Evolutionary conservation across 2,329 filamentous ascomycete species (phyloP), one percentile per base, ranked within the genome.

Genomic region (Phaeosphaeria sp.): DNA sequence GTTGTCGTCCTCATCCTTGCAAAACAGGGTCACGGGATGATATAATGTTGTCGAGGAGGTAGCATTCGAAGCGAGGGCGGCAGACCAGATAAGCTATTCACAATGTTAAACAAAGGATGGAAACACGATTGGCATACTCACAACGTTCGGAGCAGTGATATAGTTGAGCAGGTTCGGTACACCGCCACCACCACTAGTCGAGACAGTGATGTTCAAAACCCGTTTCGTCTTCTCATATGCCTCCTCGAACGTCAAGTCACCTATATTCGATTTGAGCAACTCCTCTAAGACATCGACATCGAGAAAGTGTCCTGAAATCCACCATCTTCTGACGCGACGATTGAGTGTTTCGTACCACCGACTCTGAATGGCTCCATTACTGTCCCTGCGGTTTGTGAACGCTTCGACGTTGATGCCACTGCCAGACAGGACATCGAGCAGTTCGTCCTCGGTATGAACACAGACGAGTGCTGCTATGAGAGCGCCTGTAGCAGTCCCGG

Each of bases 161-260:
- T 97, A 95, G 76, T 97, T 98, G 33, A 98, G 84, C 30, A 97
- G 80, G 47, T 90, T 93, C 1, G 93, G 93, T 1, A 94, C 87
- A 33, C 91, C 92, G 15, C 87, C 88, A 60, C 89, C 87, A 6
- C 87, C 87, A 21, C 87, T 88, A 1, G 90, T 91, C 0, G 91
- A 90, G 21, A 97, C 89, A 0, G 93, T 97, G 63, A 98, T 97
- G 73, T 97, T 97, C 66, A 98, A 81, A 3, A 96, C 88, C 50
- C 92, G 84, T 72, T 95, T 95, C 41, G 92, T 97, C 60, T 88
- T 87, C 51, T 89, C 86, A 71, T 93, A 97, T 0, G 94, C 94
- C 78, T 97, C 94, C 76, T 96, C 92, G 71, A 98, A 98, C 0
- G 93, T 97, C 60, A 96, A 75, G 68, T 97, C 90, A 10, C 93